These are phyloP conservation scores for Vigna hirtella DNA, from an alignment of 306 rosid species.

Conservation along the genomic window DNA sequence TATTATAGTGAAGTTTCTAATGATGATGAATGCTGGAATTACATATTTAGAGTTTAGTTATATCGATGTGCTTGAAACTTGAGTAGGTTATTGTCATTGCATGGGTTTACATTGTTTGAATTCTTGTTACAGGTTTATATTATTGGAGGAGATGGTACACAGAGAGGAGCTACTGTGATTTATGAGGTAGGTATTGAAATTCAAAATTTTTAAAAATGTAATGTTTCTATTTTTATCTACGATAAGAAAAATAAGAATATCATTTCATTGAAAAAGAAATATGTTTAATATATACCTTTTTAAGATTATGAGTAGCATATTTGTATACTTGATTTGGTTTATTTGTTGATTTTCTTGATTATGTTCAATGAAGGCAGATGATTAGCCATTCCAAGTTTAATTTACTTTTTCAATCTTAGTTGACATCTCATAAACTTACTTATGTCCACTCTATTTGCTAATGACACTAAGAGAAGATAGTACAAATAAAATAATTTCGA, in stretches of 20 bases:
- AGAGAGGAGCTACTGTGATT: slow-evolving; percentile 87
- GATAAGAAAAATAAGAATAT: slow-evolving; percentile 31
- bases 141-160: slow-evolving; percentile 99
- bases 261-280: slow-evolving; percentile 38
- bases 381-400: slow-evolving; percentile 22
- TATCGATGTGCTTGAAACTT: slow-evolving; percentile 29
- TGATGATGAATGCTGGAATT: slow-evolving; percentile 38
- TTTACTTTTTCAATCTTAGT: slow-evolving; percentile 27
- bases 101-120: slow-evolving; percentile 40
- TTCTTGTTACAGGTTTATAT: slow-evolving; percentile 75
- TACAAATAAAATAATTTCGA: slow-evolving; percentile 37
- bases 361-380: slow-evolving; percentile 8
- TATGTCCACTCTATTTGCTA: slow-evolving; percentile 35
- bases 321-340: slow-evolving; percentile 17
- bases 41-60: slow-evolving; percentile 18
- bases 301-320: neutral
- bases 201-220: slow-evolving; percentile 36
- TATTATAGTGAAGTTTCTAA: slow-evolving; percentile 25
- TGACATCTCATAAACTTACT: slow-evolving; percentile 23
- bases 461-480: slow-evolving; percentile 29
- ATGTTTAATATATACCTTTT: slow-evolving; percentile 37
- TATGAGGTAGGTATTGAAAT: slow-evolving; percentile 90
- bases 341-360: slow-evolving; percentile 33
- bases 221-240: neutral
- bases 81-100: slow-evolving; percentile 30